phyloP scores from a whole-genome alignment of 495 filamentous ascomycete genomes.

The Penicillium salamii region DNA sequence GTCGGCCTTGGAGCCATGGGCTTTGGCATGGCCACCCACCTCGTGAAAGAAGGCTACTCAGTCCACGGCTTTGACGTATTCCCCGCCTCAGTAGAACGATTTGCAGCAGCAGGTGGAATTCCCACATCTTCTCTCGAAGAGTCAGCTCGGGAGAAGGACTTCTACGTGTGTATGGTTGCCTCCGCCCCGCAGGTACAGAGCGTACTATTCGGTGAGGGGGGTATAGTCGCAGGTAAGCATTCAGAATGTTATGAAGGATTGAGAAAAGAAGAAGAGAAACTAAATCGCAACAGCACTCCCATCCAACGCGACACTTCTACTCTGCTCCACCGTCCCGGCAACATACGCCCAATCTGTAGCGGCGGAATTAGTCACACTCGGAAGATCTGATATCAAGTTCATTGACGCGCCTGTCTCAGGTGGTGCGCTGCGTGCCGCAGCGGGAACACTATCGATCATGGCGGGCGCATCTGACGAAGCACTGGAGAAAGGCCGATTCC shows the following conservation, averaged over 20 bases:
- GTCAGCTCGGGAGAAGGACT: slow-evolving; percentile 57
- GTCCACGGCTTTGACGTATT: slow-evolving; percentile 79
- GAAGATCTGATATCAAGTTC: slow-evolving; percentile 62
- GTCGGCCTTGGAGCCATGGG: slow-evolving; percentile 88
- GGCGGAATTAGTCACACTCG: slow-evolving; percentile 47
- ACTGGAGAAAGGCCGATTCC: slow-evolving; percentile 53
- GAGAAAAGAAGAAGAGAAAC: background rate
- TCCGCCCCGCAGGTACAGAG: slow-evolving; percentile 65
- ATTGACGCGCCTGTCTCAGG: slow-evolving; percentile 78
- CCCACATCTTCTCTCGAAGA: slow-evolving; percentile 60
- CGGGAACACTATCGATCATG: slow-evolving; percentile 80
- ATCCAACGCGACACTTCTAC: slow-evolving; percentile 58
- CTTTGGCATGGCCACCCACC: slow-evolving; percentile 79
- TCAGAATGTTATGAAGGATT: too few relatives aligned
- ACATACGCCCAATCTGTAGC: slow-evolving; percentile 61
- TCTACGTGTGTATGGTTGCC: slow-evolving; percentile 78
- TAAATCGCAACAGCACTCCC: slow-evolving; percentile 45
- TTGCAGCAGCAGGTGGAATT: slow-evolving; percentile 62
- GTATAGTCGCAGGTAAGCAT: slow-evolving; percentile 44
- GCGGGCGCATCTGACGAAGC: slow-evolving; percentile 60
- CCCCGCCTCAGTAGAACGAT: slow-evolving; percentile 66
- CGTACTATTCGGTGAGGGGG: slow-evolving; percentile 62
- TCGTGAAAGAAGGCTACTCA: slow-evolving; percentile 63
- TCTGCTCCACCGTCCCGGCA: slow-evolving; percentile 74
- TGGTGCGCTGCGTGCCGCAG: slow-evolving; percentile 68